Conservation (phyloP, 352 stramenopile genomes). For the Pythium guiyangense region DNA sequence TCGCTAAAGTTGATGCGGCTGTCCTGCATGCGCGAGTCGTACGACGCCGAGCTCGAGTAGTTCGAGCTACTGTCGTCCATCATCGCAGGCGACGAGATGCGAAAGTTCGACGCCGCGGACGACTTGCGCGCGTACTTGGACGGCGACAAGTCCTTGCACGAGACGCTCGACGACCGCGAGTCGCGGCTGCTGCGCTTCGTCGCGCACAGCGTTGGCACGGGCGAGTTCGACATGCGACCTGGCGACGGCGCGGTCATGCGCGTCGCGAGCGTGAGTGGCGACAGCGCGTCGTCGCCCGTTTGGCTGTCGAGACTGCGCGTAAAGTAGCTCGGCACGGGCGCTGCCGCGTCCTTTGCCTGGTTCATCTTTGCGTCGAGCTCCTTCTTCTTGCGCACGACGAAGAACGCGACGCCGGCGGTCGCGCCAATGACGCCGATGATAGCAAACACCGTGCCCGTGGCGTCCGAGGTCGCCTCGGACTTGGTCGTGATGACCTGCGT, state of each 20-base stretch:
- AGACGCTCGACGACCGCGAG: slow-evolving; percentile 48
- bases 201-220: slow-evolving; percentile 42
- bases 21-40: slow-evolving; percentile 29
- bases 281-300: slow-evolving; percentile 22
- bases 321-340: slow-evolving; percentile 37
- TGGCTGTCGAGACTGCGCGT: slow-evolving; percentile 21
- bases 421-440: slow-evolving; percentile 42
- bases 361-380: slow-evolving; percentile 34
- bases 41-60: slow-evolving; percentile 29
- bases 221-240: slow-evolving; percentile 29
- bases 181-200: slow-evolving; percentile 23
- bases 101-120: slow-evolving; percentile 20
- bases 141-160: slow-evolving; percentile 25
- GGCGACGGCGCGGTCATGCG: slow-evolving; percentile 9
- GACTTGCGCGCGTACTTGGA: slow-evolving; percentile 11
- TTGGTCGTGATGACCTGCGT: slow-evolving; percentile 38
- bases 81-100: slow-evolving; percentile 44
- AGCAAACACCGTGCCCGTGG: slow-evolving; percentile 39
- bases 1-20: slow-evolving; percentile 74
- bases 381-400: slow-evolving; percentile 50
- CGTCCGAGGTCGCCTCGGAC: slow-evolving; percentile 22
- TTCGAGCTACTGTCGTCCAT: slow-evolving; percentile 25
- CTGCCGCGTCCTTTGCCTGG: slow-evolving; percentile 34
- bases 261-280: slow-evolving; percentile 16
- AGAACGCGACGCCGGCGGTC: slow-evolving; percentile 37